Base-by-base conservation (phyloP, 495 filamentous ascomycete species). In the Patellaria atrata region DNA sequence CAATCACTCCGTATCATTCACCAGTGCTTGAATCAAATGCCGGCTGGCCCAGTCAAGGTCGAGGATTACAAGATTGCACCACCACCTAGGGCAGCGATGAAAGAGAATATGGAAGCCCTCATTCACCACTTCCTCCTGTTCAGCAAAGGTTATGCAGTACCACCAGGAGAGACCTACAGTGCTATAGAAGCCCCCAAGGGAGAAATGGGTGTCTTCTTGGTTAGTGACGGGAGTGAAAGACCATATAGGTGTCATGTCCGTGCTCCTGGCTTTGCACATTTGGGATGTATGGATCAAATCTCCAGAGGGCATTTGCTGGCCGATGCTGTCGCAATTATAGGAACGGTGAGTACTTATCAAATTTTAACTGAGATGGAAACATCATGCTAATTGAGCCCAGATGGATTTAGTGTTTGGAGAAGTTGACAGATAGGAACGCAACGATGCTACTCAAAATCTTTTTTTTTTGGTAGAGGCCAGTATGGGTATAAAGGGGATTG, bases 41-140 rank as follows among this genome's bases (percentile, higher is more conserved):
- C 91, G 12, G 67, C 82, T 21, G 89, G 89, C 15, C 87, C 89
- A 15, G 71, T 96, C 51, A 73, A 83, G 37, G 85, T 94, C 24
- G 89, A 97, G 60, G 89, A 97, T 62, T 97, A 94, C 70, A 97
- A 97, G 70, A 75, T 99, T 57, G 79, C 80, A n/a, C 89, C 89
- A 6, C 89, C 89, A 24, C 89, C 89, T 10, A 74, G 89, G 51
- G 71, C 77, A n/a, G 91, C 89, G 45, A 99, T 99, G 89, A 99
- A 99, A 70, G 89, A 99, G 70, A 79, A 99, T 62, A 99, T 99
- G 91, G 89, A 99, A 60, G 87, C 89, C 14, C 69, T 99, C 10
- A 99, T 99, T 56, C 89, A 99, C 61, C 89, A 99, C 67, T 99
- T 99, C 70, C 63, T 99, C 30, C 73, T 99, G 21, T 99, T 85